A percentile compares a stretch with the other conserved stretches of the same genome.
These are phyloP conservation scores for Carex myosuroides DNA, from an alignment of 176 grass and related monocot genomes.

Conservation along the genomic window DNA sequence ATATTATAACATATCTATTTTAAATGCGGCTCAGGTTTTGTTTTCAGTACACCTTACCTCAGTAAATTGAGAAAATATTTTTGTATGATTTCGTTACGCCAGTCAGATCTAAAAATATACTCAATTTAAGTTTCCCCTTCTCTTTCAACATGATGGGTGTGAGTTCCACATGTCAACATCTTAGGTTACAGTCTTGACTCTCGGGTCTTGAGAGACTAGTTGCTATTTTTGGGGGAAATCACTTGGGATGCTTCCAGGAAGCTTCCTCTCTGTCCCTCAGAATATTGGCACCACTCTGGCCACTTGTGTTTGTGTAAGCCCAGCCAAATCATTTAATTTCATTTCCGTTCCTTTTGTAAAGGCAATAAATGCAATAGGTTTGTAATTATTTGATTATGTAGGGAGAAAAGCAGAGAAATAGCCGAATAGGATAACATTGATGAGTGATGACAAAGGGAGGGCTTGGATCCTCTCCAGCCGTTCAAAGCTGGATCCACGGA, in stretches of 20 bases:
- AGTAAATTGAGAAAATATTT: background rate
- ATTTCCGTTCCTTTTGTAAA: background rate
- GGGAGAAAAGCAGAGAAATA: too few species aligned
- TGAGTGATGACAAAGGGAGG: background rate
- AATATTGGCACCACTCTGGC: background rate
- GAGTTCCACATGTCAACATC: background rate
- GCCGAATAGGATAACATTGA: background rate
- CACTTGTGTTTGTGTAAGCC: background rate
- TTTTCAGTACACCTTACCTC: background rate
- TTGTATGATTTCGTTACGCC: background rate
- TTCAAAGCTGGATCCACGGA: too few species aligned
- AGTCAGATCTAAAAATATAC: background rate
- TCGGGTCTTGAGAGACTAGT: background rate
- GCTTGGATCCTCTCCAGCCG: background rate
- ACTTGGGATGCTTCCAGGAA: slow-evolving; percentile 32
- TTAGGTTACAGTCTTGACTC: background rate
- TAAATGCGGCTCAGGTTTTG: background rate
- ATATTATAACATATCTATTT: background rate
- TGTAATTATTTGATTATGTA: background rate
- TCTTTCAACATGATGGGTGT: background rate
- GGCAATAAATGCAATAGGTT: background rate
- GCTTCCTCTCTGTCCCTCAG: slow-evolving; percentile 9
- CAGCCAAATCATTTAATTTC: background rate
- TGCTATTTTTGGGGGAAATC: background rate
- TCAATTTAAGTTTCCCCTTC: background rate